Percentiles rank a stretch among this genome's conserved stretches.
Evolutionary conservation across 768 basidiomycete genomes (phyloP).

Genomic region (Leccinum imitatum): DNA sequence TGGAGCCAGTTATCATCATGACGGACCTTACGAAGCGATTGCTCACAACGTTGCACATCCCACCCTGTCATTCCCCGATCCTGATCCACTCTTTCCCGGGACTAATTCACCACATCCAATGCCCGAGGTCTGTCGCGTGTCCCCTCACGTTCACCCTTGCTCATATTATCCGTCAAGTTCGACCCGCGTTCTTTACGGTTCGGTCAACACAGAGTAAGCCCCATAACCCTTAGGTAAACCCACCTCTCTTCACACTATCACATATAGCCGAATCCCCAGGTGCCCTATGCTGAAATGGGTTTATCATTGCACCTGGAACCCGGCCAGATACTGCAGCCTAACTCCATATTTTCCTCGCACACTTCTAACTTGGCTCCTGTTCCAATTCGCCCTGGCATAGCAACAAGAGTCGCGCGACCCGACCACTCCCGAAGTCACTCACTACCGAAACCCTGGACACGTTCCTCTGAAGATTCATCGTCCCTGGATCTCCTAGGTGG

Average conservation of each 20-base stretch:
- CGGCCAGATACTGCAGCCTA: slow-evolving; percentile 55
- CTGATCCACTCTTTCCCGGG: slow-evolving; percentile 3
- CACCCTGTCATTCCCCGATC: slow-evolving; percentile 7
- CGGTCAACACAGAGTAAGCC: slow-evolving; percentile 21
- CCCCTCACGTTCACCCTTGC: slow-evolving; percentile 5
- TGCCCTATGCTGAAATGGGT: slow-evolving; percentile 22
- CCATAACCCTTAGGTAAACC: neutral
- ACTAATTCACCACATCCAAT: slow-evolving; percentile 4
- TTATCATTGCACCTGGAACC: slow-evolving; percentile 51
- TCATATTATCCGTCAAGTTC: slow-evolving; percentile 18
- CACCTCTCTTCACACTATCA: slow-evolving; percentile 11
- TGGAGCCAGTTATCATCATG: slow-evolving; percentile 63
- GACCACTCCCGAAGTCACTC: slow-evolving; percentile 15
- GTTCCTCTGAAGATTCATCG: neutral
- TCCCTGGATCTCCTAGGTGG: neutral
- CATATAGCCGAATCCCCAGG: slow-evolving; percentile 11
- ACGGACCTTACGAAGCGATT: slow-evolving; percentile 73
- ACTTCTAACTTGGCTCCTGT: neutral
- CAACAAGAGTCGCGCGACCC: slow-evolving; percentile 1
- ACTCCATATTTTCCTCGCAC: slow-evolving; percentile 14
- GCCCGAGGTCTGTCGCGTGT: slow-evolving; percentile 23
- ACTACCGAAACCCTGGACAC: slow-evolving; percentile 6
- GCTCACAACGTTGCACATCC: slow-evolving; percentile 23
- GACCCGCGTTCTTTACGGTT: slow-evolving; percentile 7
- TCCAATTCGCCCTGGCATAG: slow-evolving; percentile 3